Conservation (phyloP, 2,329 filamentous ascomycete genomes). For the Arthroderma sp. region DNA sequence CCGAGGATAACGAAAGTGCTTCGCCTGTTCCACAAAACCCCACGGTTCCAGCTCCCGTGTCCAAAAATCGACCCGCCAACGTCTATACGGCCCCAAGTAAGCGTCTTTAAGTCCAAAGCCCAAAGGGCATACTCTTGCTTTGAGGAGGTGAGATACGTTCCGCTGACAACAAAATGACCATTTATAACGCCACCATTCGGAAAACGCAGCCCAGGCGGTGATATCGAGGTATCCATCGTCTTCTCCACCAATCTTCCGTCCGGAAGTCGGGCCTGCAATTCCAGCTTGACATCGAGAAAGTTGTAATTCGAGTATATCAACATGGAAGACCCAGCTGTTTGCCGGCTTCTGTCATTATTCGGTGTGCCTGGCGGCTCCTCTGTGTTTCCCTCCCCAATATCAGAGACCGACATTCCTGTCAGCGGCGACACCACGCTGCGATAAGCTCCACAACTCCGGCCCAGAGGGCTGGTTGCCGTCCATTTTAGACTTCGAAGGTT, state of each 20-base stretch:
- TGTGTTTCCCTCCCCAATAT: slow-evolving; percentile 29
- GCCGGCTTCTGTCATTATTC: slow-evolving; percentile 8
- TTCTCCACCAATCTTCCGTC: slow-evolving; percentile 78
- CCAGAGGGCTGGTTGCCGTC: slow-evolving; percentile 77
- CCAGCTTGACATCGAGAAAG: slow-evolving; percentile 90
- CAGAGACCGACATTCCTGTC: slow-evolving; percentile 31
- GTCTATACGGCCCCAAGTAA: slow-evolving; percentile 93
- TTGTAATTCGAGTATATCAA: slow-evolving; percentile 99
- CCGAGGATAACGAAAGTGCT: slow-evolving; percentile 95
- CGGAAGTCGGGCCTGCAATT: slow-evolving; percentile 73
- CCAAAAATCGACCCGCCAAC: slow-evolving; percentile 88
- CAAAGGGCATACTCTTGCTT: slow-evolving; percentile 97
- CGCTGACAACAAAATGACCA: slow-evolving; percentile 92
- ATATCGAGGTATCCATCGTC: slow-evolving; percentile 67
- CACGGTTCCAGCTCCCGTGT: slow-evolving; percentile 95
- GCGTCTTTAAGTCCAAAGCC: slow-evolving; percentile 75
- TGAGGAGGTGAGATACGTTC: slow-evolving; percentile 91
- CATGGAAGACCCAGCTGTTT: slow-evolving; percentile 50
- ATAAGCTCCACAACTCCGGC: slow-evolving; percentile 90
- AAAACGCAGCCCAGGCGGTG: slow-evolving; percentile 83
- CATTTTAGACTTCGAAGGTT: slow-evolving; percentile 90
- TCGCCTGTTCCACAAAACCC: slow-evolving; percentile 79
- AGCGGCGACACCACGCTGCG: slow-evolving; percentile 87
- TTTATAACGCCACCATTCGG: slow-evolving; percentile 93
- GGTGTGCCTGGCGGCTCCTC: slow-evolving; percentile 13